Base-by-base conservation (phyloP, 179 eudicot species). In the Beta lomatogona region DNA sequence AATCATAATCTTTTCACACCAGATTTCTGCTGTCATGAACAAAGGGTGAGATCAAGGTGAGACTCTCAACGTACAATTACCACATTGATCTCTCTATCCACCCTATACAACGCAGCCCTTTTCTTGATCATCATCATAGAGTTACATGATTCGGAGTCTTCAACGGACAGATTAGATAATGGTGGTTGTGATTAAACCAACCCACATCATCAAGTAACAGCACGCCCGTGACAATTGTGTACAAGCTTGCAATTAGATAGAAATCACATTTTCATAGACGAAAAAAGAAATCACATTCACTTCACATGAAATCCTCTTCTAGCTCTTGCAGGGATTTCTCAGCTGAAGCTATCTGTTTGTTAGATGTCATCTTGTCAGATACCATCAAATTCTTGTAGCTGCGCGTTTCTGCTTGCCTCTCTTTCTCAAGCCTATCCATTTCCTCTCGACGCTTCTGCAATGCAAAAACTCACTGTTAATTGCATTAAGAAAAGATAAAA, bases 341-440 rank as follows among this genome's bases (percentile, higher is more conserved):
- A 48, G 89, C 75, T 46, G 99, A 88, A 72, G 99, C 99, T 31
- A 94, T 90, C 55, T 95, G 92, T 81, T 95, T 95, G 88, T 95
- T 95, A 19, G 99, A 95, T 19, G 99, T 95, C 99, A 95, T 95
- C 88, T 94, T 95, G 55, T 95, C 99, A 36, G 97, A 92, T n/a
- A 91, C 94, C 99, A 95, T 95, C 85, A 95, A 80, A 81, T 94
- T 92, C 88, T 94, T 95, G 92, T 95, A 95, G 95, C 99, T 95
- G 86, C 99, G 88, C 52, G 87, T 54, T 79, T 95, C 99, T 14
- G 98, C 94, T 83, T 92, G 97, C 85, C 88, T 88, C 84, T 95
- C 99, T 80, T 92, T 94, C 83, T 95, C 98, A 44, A 95, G 94
- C 83, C 87, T 95, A 13, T 95, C 98, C 86, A 95, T 88, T 73